A percentile compares a stretch with the other conserved stretches of the same genome.
phyloP scores from a whole-genome alignment of 2,329 filamentous ascomycete species.

The Colletotrichum sp. region DNA sequence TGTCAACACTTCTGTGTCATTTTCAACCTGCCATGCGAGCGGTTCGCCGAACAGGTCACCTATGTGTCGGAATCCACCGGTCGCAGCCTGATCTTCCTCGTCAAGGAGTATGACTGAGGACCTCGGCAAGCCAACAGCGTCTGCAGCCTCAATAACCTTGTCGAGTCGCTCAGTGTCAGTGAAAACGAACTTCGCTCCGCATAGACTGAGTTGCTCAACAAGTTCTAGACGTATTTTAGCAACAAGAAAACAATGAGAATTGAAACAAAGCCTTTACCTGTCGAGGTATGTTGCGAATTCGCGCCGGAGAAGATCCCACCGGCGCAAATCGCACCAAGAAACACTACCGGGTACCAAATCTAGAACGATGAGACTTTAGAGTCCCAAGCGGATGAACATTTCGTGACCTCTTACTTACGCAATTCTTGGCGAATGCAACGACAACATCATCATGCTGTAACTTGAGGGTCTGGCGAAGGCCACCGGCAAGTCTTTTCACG shows the following conservation, averaged over 20 bases:
- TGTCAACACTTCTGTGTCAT: background rate
- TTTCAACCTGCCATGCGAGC: background rate
- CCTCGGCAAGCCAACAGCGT: background rate
- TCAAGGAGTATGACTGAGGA: background rate
- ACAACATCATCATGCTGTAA: background rate
- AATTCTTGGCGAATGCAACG: background rate
- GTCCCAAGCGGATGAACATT: background rate
- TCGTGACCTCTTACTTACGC: background rate
- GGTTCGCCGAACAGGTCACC: background rate
- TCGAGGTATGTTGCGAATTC: background rate
- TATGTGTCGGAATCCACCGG: background rate
- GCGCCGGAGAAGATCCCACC: background rate
- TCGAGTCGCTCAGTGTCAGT: background rate
- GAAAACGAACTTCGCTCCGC: background rate
- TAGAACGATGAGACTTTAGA: background rate
- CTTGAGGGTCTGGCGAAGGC: background rate
- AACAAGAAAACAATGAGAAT: background rate
- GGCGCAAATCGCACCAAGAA: background rate
- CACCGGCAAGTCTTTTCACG: background rate
- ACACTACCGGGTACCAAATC: background rate
- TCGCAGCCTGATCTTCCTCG: background rate
- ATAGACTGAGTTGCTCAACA: background rate
- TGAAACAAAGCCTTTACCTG: background rate
- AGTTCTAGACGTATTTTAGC: background rate
- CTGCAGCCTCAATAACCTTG: background rate